A percentile compares a stretch with the other conserved stretches of the same genome.
Conservation (phyloP, 2,329 filamentous ascomycete species). For the Aureobasidium sp. region DNA sequence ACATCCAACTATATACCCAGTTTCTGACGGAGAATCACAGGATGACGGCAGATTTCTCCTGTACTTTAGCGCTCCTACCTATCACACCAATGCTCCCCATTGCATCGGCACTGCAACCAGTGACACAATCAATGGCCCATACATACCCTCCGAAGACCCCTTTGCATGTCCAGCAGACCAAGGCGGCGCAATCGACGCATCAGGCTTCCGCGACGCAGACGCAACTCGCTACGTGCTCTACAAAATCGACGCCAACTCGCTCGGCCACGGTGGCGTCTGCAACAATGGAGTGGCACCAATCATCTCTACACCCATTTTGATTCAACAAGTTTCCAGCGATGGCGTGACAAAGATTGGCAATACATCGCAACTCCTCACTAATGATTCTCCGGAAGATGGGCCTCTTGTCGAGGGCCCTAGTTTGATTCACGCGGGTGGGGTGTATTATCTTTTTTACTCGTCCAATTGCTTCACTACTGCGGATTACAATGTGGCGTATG, state of each 20-base stretch:
- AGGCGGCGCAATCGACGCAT: conserved; percentile 27
- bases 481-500: conserved; percentile 25
- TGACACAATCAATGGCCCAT: conserved; percentile 23
- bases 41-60: conserved; percentile 25
- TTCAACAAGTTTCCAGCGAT: conserved; percentile 24
- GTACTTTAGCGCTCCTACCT: conserved; percentile 25
- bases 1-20: background rate
- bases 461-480: conserved; percentile 25
- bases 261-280: conserved; percentile 24
- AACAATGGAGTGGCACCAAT: conserved; percentile 19
- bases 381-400: conserved; percentile 23
- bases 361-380: conserved; percentile 20
- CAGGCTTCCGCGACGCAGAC: conserved; percentile 23
- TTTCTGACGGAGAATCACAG: background rate
- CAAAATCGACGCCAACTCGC: conserved; percentile 26
- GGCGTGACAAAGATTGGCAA: conserved; percentile 22
- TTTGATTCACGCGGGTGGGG: conserved; percentile 20
- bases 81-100: conserved; percentile 20
- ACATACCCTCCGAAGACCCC: conserved; percentile 20
- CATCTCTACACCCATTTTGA: conserved; percentile 23
- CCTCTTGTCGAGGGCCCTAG: conserved; percentile 25
- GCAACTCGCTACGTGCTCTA: conserved; percentile 23
- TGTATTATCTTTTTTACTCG: conserved; percentile 28
- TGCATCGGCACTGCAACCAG: conserved; percentile 25
- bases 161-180: conserved; percentile 24